Evolutionary conservation across 257 asterid species (phyloP).

Genomic region (Oldenlandia corymbosa): DNA sequence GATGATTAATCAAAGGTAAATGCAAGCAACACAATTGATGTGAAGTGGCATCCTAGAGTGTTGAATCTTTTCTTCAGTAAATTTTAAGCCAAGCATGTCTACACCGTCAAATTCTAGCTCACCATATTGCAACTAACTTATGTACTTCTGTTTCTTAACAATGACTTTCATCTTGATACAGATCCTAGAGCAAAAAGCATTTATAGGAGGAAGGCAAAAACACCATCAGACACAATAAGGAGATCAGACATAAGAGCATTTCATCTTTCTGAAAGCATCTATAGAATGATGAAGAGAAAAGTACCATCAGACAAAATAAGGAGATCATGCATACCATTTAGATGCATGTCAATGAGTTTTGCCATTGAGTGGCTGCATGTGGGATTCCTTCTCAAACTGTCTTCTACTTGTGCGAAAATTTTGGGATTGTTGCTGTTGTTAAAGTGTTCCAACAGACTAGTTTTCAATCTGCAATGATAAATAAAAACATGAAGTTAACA

Average conservation of each 20-base stretch:
- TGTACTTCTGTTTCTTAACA: not conserved
- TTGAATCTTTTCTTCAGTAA: not conserved
- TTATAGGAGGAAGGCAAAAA: not conserved
- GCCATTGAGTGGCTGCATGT: conserved; percentile 64
- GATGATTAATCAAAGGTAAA: no score
- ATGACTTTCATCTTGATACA: not conserved
- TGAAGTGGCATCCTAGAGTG: not conserved
- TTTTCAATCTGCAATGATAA: conserved; percentile 54
- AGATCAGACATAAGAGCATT: conserved; percentile 22
- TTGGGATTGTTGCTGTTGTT: conserved; percentile 39
- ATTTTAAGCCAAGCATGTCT: not conserved
- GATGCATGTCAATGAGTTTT: conserved; percentile 57
- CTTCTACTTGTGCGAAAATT: conserved; percentile 51
- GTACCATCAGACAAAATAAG: not conserved
- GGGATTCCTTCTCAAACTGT: conserved; percentile 71
- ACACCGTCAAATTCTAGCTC: not conserved
- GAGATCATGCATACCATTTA: conserved; percentile 38
- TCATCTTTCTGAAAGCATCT: not conserved
- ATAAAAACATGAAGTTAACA: not conserved
- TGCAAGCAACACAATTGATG: not conserved
- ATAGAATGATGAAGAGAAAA: conserved; percentile 1
- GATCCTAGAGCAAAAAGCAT: not conserved
- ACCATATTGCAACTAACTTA: not conserved
- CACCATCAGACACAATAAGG: not conserved
- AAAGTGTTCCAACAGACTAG: conserved; percentile 70